Percentiles rank a stretch among this genome's conserved stretches.
phyloP scores from a whole-genome alignment of 345 rosid species.

The Acer negundo region DNA sequence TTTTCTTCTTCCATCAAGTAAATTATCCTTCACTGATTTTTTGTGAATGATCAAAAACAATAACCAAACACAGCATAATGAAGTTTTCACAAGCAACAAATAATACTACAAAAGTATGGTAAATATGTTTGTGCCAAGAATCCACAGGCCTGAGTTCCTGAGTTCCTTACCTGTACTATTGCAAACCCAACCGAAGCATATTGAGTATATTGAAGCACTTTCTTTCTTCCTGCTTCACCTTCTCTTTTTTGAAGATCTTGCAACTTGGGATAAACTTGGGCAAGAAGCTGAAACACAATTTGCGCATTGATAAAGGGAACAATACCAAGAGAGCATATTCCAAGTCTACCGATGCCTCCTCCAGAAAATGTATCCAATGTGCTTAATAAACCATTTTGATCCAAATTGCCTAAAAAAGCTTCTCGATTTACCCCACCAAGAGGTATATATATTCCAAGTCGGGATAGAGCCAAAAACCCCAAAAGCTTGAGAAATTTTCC shows the following conservation, averaged over 20 bases:
- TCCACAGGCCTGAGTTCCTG: not conserved
- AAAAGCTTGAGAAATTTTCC: conserved; percentile 91
- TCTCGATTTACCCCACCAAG: conserved; percentile 96
- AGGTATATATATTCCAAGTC: conserved; percentile 90
- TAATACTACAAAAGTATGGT: not conserved
- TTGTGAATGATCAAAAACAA: not conserved
- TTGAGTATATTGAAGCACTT: conserved; percentile 84
- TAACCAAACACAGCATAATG: not conserved
- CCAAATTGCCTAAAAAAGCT: conserved; percentile 90
- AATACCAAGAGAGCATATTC: conserved; percentile 95
- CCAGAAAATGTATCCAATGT: conserved; percentile 98
- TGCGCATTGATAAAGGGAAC: conserved; percentile 96
- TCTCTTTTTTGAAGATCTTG: conserved; percentile 99
- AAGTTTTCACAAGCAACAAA: not conserved
- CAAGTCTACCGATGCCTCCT: conserved; percentile 96
- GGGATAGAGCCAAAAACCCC: conserved; percentile 82
- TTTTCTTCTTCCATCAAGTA: not conserved
- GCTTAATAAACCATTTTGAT: conserved; percentile 85
- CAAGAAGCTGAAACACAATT: conserved; percentile 97
- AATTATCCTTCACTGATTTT: not conserved
- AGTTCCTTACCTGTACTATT: conserved; percentile 61
- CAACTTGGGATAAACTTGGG: conserved; percentile 94
- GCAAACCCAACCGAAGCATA: conserved; percentile 98
- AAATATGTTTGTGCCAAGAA: conserved; percentile 7
- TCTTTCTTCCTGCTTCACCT: conserved; percentile 99